phyloP scores from a whole-genome alignment of 306 rosid genomes.

The Lathyrus tuberosus region DNA sequence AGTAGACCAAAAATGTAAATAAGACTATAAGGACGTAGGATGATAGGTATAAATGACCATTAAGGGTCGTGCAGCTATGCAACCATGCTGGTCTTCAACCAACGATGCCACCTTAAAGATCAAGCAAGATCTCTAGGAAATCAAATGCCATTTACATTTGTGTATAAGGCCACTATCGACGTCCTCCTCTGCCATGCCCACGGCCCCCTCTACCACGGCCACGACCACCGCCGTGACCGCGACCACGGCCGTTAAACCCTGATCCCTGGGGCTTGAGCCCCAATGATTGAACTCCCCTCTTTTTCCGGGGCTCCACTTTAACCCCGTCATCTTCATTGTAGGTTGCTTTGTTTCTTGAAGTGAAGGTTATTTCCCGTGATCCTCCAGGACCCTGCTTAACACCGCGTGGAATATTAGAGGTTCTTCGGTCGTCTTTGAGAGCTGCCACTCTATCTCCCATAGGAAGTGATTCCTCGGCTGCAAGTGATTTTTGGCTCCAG shows the following conservation, averaged over 20 bases:
- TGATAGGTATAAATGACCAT: conserved; percentile 20
- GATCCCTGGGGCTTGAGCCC: conserved; percentile 55
- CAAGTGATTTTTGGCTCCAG: conserved; percentile 71
- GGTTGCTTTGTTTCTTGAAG: conserved; percentile 65
- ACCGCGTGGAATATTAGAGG: conserved; percentile 48
- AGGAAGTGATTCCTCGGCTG: conserved; percentile 71
- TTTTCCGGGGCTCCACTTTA: conserved; percentile 42
- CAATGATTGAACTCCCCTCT: conserved; percentile 70
- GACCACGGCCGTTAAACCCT: conserved; percentile 46
- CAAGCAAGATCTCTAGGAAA: conserved; percentile 3
- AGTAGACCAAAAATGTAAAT: conserved; percentile 2
- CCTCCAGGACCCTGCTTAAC: conserved; percentile 89
- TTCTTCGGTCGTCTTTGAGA: conserved; percentile 45
- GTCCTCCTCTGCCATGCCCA: conserved; percentile 48
- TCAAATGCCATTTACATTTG: conserved; percentile 1
- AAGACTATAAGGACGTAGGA: background rate
- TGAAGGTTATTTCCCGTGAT: conserved; percentile 82
- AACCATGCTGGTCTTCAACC: conserved; percentile 29
- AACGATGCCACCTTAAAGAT: background rate
- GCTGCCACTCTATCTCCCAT: conserved; percentile 80
- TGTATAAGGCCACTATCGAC: conserved; percentile 25
- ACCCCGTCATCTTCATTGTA: conserved; percentile 69
- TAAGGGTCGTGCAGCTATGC: conserved; percentile 1
- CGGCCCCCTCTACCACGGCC: conserved; percentile 46
- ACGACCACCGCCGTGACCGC: conserved; percentile 42